Percentiles rank a stretch among this genome's conserved stretches.
phyloP scores from a whole-genome alignment of 1,284 basidiomycete species.

The Amylostereum areolatum region DNA sequence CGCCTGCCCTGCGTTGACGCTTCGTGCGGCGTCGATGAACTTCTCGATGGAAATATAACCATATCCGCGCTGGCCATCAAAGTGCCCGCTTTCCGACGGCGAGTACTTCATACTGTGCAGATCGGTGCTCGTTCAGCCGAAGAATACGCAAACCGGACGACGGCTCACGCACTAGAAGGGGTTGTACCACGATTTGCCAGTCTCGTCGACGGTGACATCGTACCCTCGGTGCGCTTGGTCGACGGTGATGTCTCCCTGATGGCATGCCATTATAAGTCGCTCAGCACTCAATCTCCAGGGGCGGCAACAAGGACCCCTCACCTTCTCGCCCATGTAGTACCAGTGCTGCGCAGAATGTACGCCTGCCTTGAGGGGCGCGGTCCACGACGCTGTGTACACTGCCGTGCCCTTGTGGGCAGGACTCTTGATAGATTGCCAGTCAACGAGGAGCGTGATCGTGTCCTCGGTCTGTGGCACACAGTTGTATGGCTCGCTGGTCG shows the following conservation, averaged over 20 bases:
- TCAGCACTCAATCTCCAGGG: not conserved
- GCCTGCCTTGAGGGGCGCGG: slow-evolving; percentile 71
- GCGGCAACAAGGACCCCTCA: slow-evolving; percentile 19
- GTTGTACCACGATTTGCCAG: slow-evolving; percentile 79
- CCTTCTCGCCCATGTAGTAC: slow-evolving; percentile 93
- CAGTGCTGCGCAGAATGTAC: slow-evolving; percentile 87
- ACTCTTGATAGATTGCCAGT: slow-evolving; percentile 80
- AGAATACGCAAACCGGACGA: not conserved
- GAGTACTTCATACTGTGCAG: slow-evolving; percentile 89
- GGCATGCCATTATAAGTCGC: slow-evolving; percentile 1
- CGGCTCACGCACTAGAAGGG: slow-evolving; percentile 75
- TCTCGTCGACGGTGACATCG: slow-evolving; percentile 79
- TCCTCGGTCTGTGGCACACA: slow-evolving; percentile 86
- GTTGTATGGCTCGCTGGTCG: slow-evolving; percentile 79
- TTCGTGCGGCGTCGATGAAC: slow-evolving; percentile 77
- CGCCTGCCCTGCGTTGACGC: slow-evolving; percentile 67
- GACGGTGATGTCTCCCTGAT: slow-evolving; percentile 81
- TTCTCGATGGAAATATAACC: slow-evolving; percentile 90
- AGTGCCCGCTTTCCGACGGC: slow-evolving; percentile 85
- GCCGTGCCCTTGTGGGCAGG: slow-evolving; percentile 69
- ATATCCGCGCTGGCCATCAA: slow-evolving; percentile 90
- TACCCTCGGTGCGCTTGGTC: slow-evolving; percentile 94
- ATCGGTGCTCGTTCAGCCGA: not conserved
- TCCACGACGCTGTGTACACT: slow-evolving; percentile 91
- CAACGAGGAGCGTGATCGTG: slow-evolving; percentile 90